Percentiles rank a stretch among this genome's conserved stretches.
Evolutionary conservation across 768 basidiomycete genomes (phyloP).

Genomic region (Leccinum arenicola): DNA sequence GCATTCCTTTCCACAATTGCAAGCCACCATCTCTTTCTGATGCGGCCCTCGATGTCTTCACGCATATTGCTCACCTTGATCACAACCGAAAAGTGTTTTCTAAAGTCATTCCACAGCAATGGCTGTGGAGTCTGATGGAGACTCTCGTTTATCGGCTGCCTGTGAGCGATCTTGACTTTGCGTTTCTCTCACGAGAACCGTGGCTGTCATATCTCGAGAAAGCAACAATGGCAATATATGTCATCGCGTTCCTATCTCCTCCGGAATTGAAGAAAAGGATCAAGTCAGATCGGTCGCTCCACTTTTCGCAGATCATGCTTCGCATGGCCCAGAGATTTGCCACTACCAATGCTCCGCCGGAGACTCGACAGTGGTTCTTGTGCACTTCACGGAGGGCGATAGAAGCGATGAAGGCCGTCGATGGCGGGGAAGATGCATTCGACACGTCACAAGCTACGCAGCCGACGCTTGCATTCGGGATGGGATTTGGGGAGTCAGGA

Average conservation of each 20-base stretch:
- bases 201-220: slow-evolving; percentile 84
- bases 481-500: slow-evolving; percentile 76
- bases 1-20: slow-evolving; percentile 38
- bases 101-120: slow-evolving; percentile 51
- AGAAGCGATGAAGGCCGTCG: slow-evolving; percentile 76
- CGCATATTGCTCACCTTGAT: slow-evolving; percentile 75
- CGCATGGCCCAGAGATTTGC: slow-evolving; percentile 68
- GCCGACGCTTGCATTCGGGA: slow-evolving; percentile 75
- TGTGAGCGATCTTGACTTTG: slow-evolving; percentile 70
- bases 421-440: slow-evolving; percentile 72
- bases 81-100: slow-evolving; percentile 73
- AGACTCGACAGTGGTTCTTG: slow-evolving; percentile 51
- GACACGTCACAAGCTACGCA: slow-evolving; percentile 59
- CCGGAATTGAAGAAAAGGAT: slow-evolving; percentile 69
- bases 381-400: slow-evolving; percentile 63
- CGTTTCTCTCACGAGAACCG: slow-evolving; percentile 55
- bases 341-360: slow-evolving; percentile 41
- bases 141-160: slow-evolving; percentile 84
- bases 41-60: slow-evolving; percentile 80
- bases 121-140: slow-evolving; percentile 62
- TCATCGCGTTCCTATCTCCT: slow-evolving; percentile 79
- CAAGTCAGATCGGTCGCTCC: slow-evolving; percentile 62
- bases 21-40: slow-evolving; percentile 66
- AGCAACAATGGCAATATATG: slow-evolving; percentile 78
- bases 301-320: slow-evolving; percentile 68